These are phyloP conservation scores for Schizopora paradoxa DNA, from an alignment of 1,284 basidiomycete species.

Conservation along the genomic window DNA sequence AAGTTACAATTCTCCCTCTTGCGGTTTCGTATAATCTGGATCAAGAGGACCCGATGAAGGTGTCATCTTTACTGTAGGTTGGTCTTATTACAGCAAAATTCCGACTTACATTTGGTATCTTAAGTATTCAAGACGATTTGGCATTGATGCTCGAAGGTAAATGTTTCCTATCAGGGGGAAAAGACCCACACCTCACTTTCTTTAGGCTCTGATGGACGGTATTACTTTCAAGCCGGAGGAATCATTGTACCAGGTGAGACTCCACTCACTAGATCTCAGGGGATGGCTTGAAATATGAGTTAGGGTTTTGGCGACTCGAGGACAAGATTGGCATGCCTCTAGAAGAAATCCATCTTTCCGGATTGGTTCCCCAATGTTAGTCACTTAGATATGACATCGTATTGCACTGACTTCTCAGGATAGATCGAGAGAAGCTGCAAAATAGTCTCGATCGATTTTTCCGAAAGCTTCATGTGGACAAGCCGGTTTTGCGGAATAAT, in stretches of 20 bases:
- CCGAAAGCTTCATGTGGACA: constrained; percentile 54
- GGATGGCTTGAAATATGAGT: background rate
- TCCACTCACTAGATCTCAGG: background rate
- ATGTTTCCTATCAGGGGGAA: constrained; percentile 18
- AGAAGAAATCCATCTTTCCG: constrained; percentile 66
- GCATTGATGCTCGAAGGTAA: constrained; percentile 72
- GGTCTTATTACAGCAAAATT: constrained; percentile 1
- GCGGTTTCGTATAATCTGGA: constrained; percentile 47
- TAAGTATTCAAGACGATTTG: constrained; percentile 64
- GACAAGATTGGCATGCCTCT: constrained; percentile 73
- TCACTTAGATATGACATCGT: constrained; percentile 10
- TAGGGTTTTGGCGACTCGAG: constrained; percentile 72
- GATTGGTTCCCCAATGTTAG: constrained; percentile 69
- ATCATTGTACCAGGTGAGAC: constrained; percentile 56
- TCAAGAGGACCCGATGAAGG: constrained; percentile 52
- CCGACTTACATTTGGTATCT: constrained; percentile 8
- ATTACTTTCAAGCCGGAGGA: constrained; percentile 71
- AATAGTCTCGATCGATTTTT: constrained; percentile 68
- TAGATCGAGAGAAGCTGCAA: constrained; percentile 64
- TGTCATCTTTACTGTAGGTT: constrained; percentile 52
- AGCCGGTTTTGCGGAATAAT: constrained; percentile 71
- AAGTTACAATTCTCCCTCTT: constrained; percentile 49
- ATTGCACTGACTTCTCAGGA: constrained; percentile 8
- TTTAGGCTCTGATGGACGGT: constrained; percentile 54
- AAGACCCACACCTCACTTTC: constrained; percentile 16